These are phyloP conservation scores for Ceratocystis smalleyi DNA, from an alignment of 2,329 filamentous ascomycete species.

Conservation along the genomic window DNA sequence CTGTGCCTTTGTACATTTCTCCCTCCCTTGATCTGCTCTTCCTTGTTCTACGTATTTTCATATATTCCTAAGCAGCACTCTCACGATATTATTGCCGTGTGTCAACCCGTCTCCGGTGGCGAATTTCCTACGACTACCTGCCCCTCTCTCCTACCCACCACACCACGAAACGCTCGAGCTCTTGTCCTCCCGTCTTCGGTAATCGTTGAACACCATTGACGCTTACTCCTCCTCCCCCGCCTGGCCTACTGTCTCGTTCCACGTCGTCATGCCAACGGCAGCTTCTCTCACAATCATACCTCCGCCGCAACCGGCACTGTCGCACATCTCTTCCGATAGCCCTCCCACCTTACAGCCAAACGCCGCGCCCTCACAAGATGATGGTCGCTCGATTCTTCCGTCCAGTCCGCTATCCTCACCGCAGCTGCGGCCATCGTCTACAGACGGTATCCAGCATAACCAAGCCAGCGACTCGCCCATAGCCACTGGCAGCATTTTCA, in stretches of 20 bases:
- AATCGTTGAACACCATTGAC: no score
- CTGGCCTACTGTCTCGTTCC: background rate
- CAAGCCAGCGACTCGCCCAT: slow-evolving; percentile 2
- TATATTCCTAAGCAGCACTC: background rate
- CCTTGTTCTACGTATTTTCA: background rate
- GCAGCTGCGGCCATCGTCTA: background rate
- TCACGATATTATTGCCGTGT: background rate
- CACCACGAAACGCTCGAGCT: background rate
- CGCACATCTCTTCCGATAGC: background rate
- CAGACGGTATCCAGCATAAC: background rate
- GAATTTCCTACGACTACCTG: background rate
- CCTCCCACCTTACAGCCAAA: background rate
- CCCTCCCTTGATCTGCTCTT: background rate
- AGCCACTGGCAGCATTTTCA: slow-evolving; percentile 7
- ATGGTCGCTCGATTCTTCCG: background rate
- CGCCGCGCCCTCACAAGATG: background rate
- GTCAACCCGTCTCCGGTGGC: background rate
- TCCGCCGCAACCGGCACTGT: background rate
- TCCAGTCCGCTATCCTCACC: background rate
- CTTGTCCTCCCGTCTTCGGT: background rate
- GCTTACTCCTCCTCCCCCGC: no score
- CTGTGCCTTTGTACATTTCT: background rate
- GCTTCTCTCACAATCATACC: slow-evolving; percentile 10
- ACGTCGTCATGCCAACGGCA: slow-evolving; percentile 8
- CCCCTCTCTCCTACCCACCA: background rate